Percentiles rank a stretch among this genome's conserved stretches.
Evolutionary conservation across 192 early-diverging fungal genomes (phyloP).

Genomic region (Haplosporangium gracile): DNA sequence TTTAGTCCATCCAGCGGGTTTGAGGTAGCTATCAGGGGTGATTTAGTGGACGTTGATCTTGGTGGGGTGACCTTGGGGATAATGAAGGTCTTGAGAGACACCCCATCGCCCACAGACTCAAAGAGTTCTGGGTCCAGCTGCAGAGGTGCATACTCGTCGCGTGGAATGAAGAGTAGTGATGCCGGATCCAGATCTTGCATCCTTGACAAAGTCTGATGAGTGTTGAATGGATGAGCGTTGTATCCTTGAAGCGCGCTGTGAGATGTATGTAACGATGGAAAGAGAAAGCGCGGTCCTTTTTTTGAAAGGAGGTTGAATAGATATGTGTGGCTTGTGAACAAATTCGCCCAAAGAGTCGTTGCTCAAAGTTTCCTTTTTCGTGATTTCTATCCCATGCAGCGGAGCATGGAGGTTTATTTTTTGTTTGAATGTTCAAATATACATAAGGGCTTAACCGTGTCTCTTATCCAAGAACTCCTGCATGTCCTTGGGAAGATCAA

Average conservation of each 20-base stretch:
- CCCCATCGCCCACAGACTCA: conserved; percentile 27
- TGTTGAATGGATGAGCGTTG: neutral
- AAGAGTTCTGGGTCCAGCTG: conserved; percentile 28
- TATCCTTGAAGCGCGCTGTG: neutral
- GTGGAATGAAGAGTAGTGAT: conserved; percentile 25
- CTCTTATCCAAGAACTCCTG: conserved; percentile 60
- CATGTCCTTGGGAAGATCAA: conserved; percentile 67
- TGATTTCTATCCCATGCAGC: neutral
- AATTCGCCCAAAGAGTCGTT: neutral
- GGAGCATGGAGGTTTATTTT: neutral
- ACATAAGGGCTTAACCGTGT: conserved; percentile 34
- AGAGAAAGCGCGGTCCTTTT: neutral
- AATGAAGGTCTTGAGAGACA: conserved; percentile 8
- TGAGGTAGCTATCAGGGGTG: neutral
- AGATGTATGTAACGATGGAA: neutral
- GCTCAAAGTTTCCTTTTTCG: neutral
- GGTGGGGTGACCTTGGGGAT: conserved; percentile 2
- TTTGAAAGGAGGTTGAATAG: neutral
- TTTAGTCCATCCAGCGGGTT: neutral
- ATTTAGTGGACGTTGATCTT: neutral
- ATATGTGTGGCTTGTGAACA: neutral
- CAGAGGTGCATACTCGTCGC: conserved; percentile 21
- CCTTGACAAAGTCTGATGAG: neutral
- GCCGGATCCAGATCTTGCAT: conserved; percentile 47
- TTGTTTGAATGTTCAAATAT: neutral